These are phyloP conservation scores for Sarcodon aspratus DNA, from an alignment of 768 basidiomycete species.

Conservation along the genomic window DNA sequence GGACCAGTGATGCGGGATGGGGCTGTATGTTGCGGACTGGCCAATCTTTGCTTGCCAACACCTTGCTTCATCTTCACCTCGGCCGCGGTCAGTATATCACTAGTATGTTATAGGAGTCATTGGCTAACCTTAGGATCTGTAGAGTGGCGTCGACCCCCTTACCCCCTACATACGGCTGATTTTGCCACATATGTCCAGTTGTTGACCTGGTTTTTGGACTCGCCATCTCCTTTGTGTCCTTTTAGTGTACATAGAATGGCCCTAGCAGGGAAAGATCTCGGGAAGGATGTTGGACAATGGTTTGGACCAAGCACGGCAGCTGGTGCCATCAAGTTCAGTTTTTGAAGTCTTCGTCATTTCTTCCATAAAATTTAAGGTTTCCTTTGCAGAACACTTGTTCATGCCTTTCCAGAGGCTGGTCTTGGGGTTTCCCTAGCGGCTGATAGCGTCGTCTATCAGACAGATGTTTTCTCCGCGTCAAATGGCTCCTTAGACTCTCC, in stretches of 20 bases:
- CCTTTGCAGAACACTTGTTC: conserved; percentile 54
- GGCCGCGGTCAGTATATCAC: conserved; percentile 44
- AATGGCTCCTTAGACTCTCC: conserved; percentile 17
- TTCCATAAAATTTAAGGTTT: not conserved
- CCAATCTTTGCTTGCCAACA: conserved; percentile 73
- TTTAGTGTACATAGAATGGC: conserved; percentile 98
- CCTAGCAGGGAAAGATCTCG: conserved; percentile 85
- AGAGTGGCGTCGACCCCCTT: conserved; percentile 82
- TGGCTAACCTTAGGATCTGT: not conserved
- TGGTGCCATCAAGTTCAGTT: conserved; percentile 75
- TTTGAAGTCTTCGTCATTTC: not conserved
- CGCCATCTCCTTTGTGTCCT: conserved; percentile 71
- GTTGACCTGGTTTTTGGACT: conserved; percentile 91
- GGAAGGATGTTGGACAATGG: conserved; percentile 95
- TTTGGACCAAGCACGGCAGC: conserved; percentile 98
- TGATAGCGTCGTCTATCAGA: conserved; percentile 76
- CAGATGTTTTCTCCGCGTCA: conserved; percentile 79
- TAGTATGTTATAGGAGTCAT: not conserved
- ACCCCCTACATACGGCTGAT: conserved; percentile 43
- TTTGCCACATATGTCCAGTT: conserved; percentile 88
- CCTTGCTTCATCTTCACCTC: conserved; percentile 64
- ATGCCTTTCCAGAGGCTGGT: conserved; percentile 68
- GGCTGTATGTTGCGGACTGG: conserved; percentile 89
- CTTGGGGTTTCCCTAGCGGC: conserved; percentile 75
- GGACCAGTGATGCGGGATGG: conserved; percentile 83